phyloP scores from a whole-genome alignment of 2,329 filamentous ascomycete species.

The Alternaria alternata region DNA sequence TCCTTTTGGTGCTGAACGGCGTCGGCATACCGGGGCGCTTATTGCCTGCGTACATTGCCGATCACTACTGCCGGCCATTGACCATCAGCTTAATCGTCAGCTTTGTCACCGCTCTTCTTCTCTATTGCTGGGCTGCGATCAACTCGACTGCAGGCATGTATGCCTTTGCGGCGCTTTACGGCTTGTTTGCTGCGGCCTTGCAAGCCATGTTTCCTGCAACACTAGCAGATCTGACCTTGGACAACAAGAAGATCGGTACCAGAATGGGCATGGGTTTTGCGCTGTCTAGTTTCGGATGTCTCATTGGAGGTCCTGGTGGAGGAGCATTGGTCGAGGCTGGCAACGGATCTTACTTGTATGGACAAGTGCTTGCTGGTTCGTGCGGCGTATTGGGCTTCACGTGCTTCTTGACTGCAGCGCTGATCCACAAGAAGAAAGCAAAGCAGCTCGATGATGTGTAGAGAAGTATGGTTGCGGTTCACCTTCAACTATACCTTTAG shows the following conservation, averaged over 20 bases:
- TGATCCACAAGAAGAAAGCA: constrained; percentile 19
- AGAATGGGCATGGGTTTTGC: constrained; percentile 55
- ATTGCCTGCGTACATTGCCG: constrained; percentile 57
- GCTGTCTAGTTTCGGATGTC: constrained; percentile 33
- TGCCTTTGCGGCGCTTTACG: constrained; percentile 56
- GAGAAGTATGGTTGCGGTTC: background rate
- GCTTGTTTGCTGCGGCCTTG: constrained; percentile 58
- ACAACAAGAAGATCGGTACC: constrained; percentile 54
- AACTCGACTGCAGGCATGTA: constrained; percentile 50
- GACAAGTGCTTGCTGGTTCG: constrained; percentile 54
- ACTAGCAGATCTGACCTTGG: constrained; percentile 54
- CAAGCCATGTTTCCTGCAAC: constrained; percentile 56
- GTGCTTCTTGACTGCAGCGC: constrained; percentile 17
- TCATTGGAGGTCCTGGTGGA: constrained; percentile 41
- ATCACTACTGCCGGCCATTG: constrained; percentile 52
- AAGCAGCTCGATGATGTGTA: background rate
- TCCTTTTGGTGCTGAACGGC: constrained; percentile 58
- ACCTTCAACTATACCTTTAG: background rate
- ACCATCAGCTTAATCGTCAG: constrained; percentile 52
- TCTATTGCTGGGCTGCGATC: constrained; percentile 57
- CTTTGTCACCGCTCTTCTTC: constrained; percentile 51
- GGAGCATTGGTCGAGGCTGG: constrained; percentile 47
- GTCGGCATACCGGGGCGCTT: constrained; percentile 60
- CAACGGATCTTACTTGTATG: constrained; percentile 52
- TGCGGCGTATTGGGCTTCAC: constrained; percentile 22